Base-by-base conservation (phyloP, 1,139 yeast species). In the Kodamaea arcana region DNA sequence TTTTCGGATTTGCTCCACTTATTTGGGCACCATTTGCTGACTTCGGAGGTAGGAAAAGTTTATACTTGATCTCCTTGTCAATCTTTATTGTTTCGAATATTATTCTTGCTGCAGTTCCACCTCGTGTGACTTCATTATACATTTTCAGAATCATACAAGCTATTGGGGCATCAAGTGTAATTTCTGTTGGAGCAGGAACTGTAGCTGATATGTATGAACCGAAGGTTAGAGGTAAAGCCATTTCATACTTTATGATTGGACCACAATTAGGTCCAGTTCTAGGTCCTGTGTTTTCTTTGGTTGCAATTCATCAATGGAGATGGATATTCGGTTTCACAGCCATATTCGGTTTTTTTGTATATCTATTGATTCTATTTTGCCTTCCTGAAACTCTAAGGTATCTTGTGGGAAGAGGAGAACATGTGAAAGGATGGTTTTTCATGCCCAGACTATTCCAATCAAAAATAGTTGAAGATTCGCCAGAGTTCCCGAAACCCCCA, bases 21-120 rank as follows among this genome's bases (percentile, higher is more conserved):
- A 43, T 71, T 30, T 78, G 79, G 83, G 83, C 76, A 4, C 59
- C 70, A 2, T 67, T 62, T 60, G 77, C 83, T 2, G 83, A 78
- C 47, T 57, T 63, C 41, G 78, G 80, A 6, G 83, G 83, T 1
- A 56, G 83, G 34, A 77, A 77, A 47, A 51, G 63, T 8, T 50
- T 76, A 13, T 76, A 76, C 42, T 39, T 75, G 17, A 48, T 62
- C 3, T 75, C 82, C 0, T 51, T 77, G 16, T 27, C 53, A 3
- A 48, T 76, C 17, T 72, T 65, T 43, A 54, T 71, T n/a, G 25
- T 70, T 2, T 66, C 80, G 1, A 75, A 73, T 42, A 46, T 75
- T 13, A 48, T 77, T 7, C 47, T 77, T 22, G 75, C 81, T 0
- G 45, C 67, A 0, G 54, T 74, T 13, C 80, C 80, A 0, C 58